Evolutionary conservation across 2,329 filamentous ascomycete species (phyloP), one percentile per base, ranked within the genome.

Genomic region (Microthyrium microscopicum): DNA sequence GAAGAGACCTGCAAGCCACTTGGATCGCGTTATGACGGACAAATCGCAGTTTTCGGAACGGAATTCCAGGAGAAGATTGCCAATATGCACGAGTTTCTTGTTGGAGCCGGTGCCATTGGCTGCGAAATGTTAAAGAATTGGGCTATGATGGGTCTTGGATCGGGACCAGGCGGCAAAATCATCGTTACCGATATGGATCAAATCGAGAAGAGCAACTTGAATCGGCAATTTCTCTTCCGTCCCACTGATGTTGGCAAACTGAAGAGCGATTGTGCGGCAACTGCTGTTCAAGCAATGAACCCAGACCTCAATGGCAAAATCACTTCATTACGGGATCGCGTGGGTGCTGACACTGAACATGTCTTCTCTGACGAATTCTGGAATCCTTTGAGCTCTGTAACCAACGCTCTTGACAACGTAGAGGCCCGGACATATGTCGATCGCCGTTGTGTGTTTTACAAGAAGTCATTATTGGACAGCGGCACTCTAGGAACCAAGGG

Each of bases 91-190:
- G 74, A 95, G 47, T 98, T 98, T 63, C 66, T 98, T 35, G 89
- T 98, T 37, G 89, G 89, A 44, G 83, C 89, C 29, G 89, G 89
- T 47, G 89, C 91, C 41, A 98, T 98, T 53, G 89, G 89, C 29
- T 98, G 89, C 50, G 89, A 98, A 53, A 98, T 95, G 79, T 63
- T 98, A 44, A 98, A 98, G 71, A 95, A 95, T 57, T 98, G 89
- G 85, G 87, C 91, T 22, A 91, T 98, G 85, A 92, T 95, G 54
- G 89, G 89, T 44, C 65, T 98, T 20, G 87, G 78, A 28, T 81
- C 80, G 29, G 89, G 89, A 4, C 81, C 83, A 3, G 70, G 84
- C 31, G 89, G 89, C 47, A 78, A 79, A 55, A 91, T 98, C 48
- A 82, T 64, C 38, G 80, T 98, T 31, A 95, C 91, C 11, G 89